Evolutionary conservation across 257 asterid species (phyloP).

Genomic region (Solanum peruvianum): DNA sequence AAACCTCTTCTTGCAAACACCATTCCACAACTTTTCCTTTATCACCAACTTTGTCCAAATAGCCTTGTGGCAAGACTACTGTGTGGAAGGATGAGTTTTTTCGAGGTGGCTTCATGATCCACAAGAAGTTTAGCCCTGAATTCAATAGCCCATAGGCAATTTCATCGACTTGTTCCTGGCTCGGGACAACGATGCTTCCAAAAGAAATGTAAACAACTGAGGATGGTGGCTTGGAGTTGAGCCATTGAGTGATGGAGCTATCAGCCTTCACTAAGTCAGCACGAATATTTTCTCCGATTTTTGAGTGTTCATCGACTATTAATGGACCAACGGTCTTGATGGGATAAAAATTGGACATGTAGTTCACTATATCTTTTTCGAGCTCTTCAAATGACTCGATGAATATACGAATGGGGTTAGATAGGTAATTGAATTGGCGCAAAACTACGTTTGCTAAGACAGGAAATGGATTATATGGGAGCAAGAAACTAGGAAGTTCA

Average conservation of each 20-base stretch:
- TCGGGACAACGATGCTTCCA: constrained; percentile 7
- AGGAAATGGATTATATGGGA: neutral
- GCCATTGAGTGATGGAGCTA: constrained; percentile 6
- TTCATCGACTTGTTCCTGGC: constrained; percentile 6
- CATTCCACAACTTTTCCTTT: constrained; percentile 12
- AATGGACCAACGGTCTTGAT: neutral
- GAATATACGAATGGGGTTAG: neutral
- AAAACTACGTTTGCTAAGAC: neutral
- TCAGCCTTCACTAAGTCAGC: neutral
- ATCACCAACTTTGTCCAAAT: neutral
- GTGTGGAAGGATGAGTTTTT: neutral
- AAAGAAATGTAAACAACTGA: constrained; percentile 18
- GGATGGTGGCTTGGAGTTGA: constrained; percentile 3
- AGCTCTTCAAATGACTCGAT: neutral
- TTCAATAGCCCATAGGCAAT: constrained; percentile 3
- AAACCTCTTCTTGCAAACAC: constrained; percentile 6
- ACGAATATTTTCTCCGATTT: neutral
- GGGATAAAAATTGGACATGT: neutral
- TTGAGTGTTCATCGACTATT: neutral
- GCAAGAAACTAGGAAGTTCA: constrained; percentile 1
- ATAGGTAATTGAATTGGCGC: neutral
- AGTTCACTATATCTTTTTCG: neutral
- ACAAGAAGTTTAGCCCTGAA: constrained; percentile 1
- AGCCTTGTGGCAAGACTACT: neutral
- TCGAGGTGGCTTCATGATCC: constrained; percentile 7